phyloP scores from a whole-genome alignment of 106 monocot species.

The Dendrobium officinale region DNA sequence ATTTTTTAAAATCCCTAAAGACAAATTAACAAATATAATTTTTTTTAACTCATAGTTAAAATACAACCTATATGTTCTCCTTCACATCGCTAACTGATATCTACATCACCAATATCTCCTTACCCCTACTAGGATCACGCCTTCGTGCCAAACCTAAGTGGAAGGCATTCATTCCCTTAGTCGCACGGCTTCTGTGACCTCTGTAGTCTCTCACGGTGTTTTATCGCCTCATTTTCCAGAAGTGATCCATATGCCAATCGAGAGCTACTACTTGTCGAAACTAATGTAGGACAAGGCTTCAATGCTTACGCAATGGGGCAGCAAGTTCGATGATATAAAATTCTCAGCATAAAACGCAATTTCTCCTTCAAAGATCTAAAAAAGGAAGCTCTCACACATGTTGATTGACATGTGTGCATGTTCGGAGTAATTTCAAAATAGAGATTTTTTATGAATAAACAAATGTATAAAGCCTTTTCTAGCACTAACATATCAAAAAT shows the following conservation, averaged over 20 bases:
- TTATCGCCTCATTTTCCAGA: slow-evolving; percentile 22
- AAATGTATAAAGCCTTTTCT: no score
- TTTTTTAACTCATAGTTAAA: no score
- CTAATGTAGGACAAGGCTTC: neutral
- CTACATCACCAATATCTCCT: slow-evolving; percentile 27
- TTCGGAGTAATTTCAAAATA: no score
- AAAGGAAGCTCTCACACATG: no score
- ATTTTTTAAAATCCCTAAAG: no score
- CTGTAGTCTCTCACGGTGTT: neutral
- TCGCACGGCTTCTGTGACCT: slow-evolving; percentile 1
- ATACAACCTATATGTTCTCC: neutral
- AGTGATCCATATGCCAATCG: slow-evolving; percentile 15
- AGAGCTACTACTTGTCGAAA: slow-evolving; percentile 54
- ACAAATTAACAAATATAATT: no score
- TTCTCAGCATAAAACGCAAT: slow-evolving; percentile 25
- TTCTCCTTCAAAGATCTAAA: slow-evolving; percentile 5
- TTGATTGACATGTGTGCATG: no score
- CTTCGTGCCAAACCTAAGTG: slow-evolving; percentile 44
- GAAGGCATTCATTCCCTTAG: slow-evolving; percentile 1
- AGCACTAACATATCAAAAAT: no score
- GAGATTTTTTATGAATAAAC: no score
- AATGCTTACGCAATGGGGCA: slow-evolving; percentile 25
- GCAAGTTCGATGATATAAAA: slow-evolving; percentile 31
- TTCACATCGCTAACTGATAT: slow-evolving; percentile 11
- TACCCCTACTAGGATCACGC: slow-evolving; percentile 76